These are phyloP conservation scores for Venustampulla echinocandica DNA, from an alignment of 495 filamentous ascomycete species.

Conservation along the genomic window DNA sequence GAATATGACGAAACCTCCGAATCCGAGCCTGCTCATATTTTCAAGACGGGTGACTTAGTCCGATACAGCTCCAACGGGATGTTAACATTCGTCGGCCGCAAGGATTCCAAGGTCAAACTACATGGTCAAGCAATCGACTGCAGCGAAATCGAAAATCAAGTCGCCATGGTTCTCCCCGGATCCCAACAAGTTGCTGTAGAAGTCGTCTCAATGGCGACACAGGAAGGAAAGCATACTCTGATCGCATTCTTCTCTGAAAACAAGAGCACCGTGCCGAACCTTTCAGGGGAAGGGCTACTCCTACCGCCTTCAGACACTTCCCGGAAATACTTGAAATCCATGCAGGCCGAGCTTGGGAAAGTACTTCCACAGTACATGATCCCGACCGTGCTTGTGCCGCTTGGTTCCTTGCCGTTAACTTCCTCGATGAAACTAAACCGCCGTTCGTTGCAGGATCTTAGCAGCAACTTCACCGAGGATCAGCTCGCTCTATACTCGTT, in stretches of 20 bases:
- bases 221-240: neutral
- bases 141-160: slow-evolving; percentile 35
- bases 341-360: neutral
- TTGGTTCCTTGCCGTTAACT: neutral
- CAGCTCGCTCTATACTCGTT: neutral
- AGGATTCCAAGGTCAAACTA: slow-evolving; percentile 25
- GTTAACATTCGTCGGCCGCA: slow-evolving; percentile 26
- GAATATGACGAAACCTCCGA: slow-evolving; percentile 10
- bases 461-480: neutral
- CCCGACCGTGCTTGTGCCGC: neutral
- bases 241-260: neutral
- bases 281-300: neutral
- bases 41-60: slow-evolving; percentile 35
- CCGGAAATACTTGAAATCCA: too few species aligned
- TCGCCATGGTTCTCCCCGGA: neutral
- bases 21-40: too few species aligned
- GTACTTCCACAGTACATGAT: neutral
- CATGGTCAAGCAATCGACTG: slow-evolving; percentile 25
- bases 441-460: neutral
- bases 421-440: neutral
- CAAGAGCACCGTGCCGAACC: neutral
- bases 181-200: neutral
- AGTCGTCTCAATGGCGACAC: neutral
- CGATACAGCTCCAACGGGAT: slow-evolving; percentile 25
- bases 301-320: too few species aligned